A percentile compares a stretch with the other conserved stretches of the same genome.
Evolutionary conservation across 108 stramenopile species (phyloP).

Genomic region (Cyclotella baltica): DNA sequence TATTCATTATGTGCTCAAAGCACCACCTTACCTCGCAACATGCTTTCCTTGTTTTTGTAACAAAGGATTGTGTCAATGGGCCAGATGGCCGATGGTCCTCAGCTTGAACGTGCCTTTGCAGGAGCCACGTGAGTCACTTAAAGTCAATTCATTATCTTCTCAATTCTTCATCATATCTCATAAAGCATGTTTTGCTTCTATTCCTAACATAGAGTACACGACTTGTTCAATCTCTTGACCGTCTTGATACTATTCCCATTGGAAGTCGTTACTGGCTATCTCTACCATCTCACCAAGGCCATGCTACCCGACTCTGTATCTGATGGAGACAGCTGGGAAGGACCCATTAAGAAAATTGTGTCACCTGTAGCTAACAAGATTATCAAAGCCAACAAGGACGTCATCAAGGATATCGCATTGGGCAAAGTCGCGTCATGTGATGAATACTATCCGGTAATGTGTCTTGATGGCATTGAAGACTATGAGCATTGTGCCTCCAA

Average conservation of each 20-base stretch:
- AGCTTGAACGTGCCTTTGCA: conserved; percentile 88
- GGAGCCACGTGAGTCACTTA: no score
- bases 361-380: conserved; percentile 65
- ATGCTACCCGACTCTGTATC: conserved; percentile 57
- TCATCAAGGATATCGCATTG: conserved; percentile 78
- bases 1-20: no score
- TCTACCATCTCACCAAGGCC: conserved; percentile 67
- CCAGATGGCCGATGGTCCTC: conserved; percentile 85
- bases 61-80: conserved; percentile 90
- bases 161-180: no score
- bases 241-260: conserved; percentile 82
- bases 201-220: conserved; percentile 91
- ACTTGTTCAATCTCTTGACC: conserved; percentile 90
- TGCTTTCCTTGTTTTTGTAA: no score
- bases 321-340: conserved; percentile 75
- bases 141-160: no score
- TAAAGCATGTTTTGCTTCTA: no score
- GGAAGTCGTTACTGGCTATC: conserved; percentile 69
- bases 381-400: conserved; percentile 83
- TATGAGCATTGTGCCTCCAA: conserved; percentile 56
- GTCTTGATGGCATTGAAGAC: conserved; percentile 50
- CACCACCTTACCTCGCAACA: no score
- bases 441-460: conserved; percentile 73
- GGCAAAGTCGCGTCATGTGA: conserved; percentile 54
- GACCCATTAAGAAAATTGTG: conserved; percentile 84